Evolutionary conservation across 441 rosid species (phyloP), one percentile per base, ranked within the genome.

Genomic region (Melastoma candidum): DNA sequence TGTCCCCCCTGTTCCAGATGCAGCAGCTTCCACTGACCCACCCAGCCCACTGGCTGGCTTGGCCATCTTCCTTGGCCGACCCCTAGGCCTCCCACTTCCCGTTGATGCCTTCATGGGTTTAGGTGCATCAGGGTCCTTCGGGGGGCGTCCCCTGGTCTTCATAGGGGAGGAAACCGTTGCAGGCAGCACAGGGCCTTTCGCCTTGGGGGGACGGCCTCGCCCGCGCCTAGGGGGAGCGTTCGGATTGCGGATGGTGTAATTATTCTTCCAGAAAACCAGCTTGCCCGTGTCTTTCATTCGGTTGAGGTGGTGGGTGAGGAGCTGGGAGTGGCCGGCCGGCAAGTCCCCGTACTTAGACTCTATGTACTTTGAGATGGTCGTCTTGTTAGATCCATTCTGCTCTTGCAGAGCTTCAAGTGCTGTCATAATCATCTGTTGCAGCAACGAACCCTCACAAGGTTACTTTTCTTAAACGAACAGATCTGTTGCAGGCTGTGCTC

Each of bases 121-220:
- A 0, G 70, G 69, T 12, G 78, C 83, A 54, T 64, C 68, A 13
- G 79, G 81, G 56, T 84, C 93, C 77, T 82, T 77, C 0, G 83
- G 83, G 9, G 83, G 84, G 55, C 80, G 79, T 17, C 85, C 84
- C 49, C 81, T 57, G 3, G 76, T 79, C 67, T 77, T 76, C 2
- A 68, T 48, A 0, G 76, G 64, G 55, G 60, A 11, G 27, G 55
- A 22, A 36, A 32, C 17, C 0, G 32, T 2, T 1, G 17, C 60
- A 0, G 67, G 44, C 1, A 72, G 57, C 26, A 53, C 2, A 7
- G 71, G 68, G 26, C 9, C 68, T 74, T 71, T 80, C 6, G 83
- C 68, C 69, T 83, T 84, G 0, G 85, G 92, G 1, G 87, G 92
- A 32, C 92, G 74, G 24, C 92, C 92, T 0, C 87, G 81, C 12